Conservation (phyloP, 2,329 filamentous ascomycete species). For the Fusarium vanettenii region DNA sequence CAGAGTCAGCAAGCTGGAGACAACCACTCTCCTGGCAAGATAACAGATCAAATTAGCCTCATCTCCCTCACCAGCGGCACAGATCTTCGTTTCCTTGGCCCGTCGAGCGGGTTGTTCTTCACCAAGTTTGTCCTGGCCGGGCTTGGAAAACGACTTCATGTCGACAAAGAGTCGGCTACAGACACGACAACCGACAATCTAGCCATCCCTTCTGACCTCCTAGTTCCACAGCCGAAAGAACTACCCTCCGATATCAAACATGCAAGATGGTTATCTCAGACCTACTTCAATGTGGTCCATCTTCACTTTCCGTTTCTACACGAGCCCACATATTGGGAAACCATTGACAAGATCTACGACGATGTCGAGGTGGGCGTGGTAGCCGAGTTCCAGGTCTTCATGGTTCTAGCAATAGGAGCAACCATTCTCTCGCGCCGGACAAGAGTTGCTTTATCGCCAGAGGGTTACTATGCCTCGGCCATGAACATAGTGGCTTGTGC, state of each 20-base stretch:
- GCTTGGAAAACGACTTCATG: background rate
- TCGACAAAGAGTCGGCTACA: background rate
- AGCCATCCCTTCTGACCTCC: background rate
- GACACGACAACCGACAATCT: background rate
- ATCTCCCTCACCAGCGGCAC: background rate
- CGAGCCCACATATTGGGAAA: background rate
- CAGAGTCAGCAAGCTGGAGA: background rate
- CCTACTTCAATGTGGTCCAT: background rate
- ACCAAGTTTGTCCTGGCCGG: background rate
- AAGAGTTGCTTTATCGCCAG: background rate
- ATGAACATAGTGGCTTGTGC: background rate
- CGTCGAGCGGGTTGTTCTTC: background rate
- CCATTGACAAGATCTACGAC: background rate
- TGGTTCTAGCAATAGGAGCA: background rate
- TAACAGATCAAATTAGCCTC: background rate
- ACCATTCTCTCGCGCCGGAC: background rate
- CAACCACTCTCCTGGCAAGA: background rate
- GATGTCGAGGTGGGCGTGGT: background rate
- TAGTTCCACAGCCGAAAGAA: background rate
- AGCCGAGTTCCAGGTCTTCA: background rate
- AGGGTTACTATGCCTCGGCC: background rate
- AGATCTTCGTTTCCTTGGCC: background rate
- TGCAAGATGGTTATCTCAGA: background rate
- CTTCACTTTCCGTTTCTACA: background rate
- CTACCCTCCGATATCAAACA: background rate